Evolutionary conservation across 495 filamentous ascomycete species (phyloP).

Genomic region (Penicillium ochrochloron): DNA sequence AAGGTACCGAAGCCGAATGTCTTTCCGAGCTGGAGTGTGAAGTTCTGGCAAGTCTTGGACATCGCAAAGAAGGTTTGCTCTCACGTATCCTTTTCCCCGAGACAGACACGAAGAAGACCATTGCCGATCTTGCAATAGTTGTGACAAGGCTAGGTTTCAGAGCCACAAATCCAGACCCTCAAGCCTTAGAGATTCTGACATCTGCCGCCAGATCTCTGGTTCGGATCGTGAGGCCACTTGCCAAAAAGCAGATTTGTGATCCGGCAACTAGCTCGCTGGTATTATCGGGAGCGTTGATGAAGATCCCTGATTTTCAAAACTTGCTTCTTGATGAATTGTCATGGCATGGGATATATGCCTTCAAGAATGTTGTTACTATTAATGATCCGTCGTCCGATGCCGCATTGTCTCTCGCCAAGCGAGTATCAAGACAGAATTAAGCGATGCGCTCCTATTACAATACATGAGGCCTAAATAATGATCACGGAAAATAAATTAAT

Average conservation of each 20-base stretch:
- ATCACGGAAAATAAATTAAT: background rate
- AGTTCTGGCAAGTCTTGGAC: background rate
- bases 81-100: background rate
- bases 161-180: background rate
- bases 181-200: background rate
- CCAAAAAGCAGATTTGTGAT: conserved; percentile 4
- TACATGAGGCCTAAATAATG: background rate
- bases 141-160: background rate
- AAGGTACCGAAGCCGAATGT: background rate
- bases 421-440: background rate
- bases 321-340: background rate
- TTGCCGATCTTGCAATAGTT: background rate
- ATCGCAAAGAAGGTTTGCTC: background rate
- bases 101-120: background rate
- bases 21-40: background rate
- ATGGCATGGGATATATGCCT: background rate
- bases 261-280: background rate
- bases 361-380: background rate
- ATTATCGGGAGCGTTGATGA: conserved; percentile 2
- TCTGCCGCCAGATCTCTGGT: conserved; percentile 4
- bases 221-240: background rate
- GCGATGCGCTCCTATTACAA: background rate
- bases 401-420: background rate
- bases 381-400: conserved; percentile 1
- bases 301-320: background rate